Evolutionary conservation across 1,284 basidiomycete genomes (phyloP), one percentile per base, ranked within the genome.

Genomic region (Rhodofomes roseus): DNA sequence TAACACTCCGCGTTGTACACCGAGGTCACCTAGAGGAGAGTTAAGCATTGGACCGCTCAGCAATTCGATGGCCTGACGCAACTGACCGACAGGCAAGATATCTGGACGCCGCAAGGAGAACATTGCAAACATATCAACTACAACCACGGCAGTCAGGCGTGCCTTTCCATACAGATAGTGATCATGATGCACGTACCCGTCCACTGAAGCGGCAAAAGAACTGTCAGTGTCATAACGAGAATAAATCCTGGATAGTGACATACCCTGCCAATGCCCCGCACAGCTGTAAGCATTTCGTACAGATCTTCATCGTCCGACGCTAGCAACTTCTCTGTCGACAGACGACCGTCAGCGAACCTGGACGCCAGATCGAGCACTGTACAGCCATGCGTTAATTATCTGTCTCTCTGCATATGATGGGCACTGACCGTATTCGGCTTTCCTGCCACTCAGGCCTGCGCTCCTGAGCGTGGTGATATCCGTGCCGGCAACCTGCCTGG

Each of bases 81-180:
- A 68, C 83, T 65, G 64, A 85, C 87, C 87, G 54, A 90, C 85
- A 41, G 92, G 90, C 2, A 95, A 79, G 53, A 95, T 89, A 71
- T 96, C 86, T 0, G 90, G 90, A 7, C 93, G 85, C 5, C 91
- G 81, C 23, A 94, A 79, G 1, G 91, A 90, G 74, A 95, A 95
- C 60, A 96, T 92, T 12, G 91, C 83, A 70, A 95, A 95, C 93
- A 95, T 95, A 70, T 94, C 86, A 16, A 93, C 90, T 79, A 73
- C 40, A 29, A n/a, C 23, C 53, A 20, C 14, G 36, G 31, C 59
- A 31, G 55, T 54, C 23, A 22, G 40, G 25, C 46, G 46, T 48
- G 46, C 25, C 25, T 29, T 31, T 29, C 46, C 25, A 4, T n/a
- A 51, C 12, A 18, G 27, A 40, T 46, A 40, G 34, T 9, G n/a